A percentile compares a stretch with the other conserved stretches of the same genome.
Conservation (phyloP, 257 asterid genomes). For the Nicotiana sylvestris region DNA sequence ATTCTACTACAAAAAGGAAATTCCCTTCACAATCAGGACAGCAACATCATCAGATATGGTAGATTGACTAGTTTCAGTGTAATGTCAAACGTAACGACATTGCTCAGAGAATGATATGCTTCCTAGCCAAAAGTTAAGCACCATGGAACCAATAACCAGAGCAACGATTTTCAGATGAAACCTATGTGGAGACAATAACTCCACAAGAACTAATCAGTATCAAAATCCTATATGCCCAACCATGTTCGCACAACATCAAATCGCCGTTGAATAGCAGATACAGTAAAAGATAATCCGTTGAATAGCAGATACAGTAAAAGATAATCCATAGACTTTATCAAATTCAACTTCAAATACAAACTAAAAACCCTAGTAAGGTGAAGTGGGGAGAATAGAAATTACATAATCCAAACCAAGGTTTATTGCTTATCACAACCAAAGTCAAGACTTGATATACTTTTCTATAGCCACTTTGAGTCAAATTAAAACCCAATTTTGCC, state of each 20-base stretch:
- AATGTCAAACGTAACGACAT: background rate
- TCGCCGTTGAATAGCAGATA: too few species aligned
- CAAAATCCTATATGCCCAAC: background rate
- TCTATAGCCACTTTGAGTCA: background rate
- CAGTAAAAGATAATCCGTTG: too few species aligned
- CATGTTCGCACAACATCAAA: background rate
- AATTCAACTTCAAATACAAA: too few species aligned
- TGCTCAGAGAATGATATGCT: background rate
- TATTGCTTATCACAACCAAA: background rate
- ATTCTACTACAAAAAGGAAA: background rate
- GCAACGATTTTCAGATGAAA: background rate
- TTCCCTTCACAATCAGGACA: conserved; percentile 1
- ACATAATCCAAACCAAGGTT: background rate
- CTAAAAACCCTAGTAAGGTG: background rate
- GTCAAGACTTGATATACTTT: background rate
- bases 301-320: too few species aligned
- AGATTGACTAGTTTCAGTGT: background rate
- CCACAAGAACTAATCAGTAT: background rate
- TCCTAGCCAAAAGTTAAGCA: background rate
- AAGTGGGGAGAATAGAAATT: background rate
- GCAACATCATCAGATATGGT: background rate
- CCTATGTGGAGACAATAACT: background rate
- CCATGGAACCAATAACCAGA: background rate
- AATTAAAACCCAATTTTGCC: background rate
- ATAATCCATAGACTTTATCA: too few species aligned